Conservation (phyloP, 192 early-diverging fungal species). For the Podila minutissima region DNA sequence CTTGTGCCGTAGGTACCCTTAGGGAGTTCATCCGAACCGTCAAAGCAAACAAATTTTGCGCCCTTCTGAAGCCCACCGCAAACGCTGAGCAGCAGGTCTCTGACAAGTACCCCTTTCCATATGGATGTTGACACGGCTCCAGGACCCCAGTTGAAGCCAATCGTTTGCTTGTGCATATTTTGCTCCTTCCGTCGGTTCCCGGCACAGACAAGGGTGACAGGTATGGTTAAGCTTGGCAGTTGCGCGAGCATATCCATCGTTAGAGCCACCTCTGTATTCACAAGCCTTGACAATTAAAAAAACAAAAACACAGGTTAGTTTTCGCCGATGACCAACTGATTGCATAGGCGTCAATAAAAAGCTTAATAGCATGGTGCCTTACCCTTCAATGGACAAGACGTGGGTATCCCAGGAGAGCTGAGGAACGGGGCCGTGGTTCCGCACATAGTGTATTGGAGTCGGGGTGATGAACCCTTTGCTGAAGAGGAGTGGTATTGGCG, state of each 20-base stretch:
- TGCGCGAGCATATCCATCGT: constrained; percentile 62
- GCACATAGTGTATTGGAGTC: constrained; percentile 68
- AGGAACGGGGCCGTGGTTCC: constrained; percentile 77
- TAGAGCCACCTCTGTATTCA: constrained; percentile 53
- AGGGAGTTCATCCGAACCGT: constrained; percentile 67
- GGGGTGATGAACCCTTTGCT: constrained; percentile 67
- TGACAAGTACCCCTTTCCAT: constrained; percentile 69
- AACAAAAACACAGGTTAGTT: background rate
- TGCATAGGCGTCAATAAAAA: background rate
- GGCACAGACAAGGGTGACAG: constrained; percentile 70
- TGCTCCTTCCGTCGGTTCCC: constrained; percentile 78
- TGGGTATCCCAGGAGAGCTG: constrained; percentile 57
- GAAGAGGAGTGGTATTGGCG: constrained; percentile 54
- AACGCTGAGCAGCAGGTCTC: constrained; percentile 55
- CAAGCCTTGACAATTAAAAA: constrained; percentile 51
- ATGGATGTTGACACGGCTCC: constrained; percentile 63
- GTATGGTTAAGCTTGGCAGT: constrained; percentile 56
- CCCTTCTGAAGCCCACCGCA: constrained; percentile 30
- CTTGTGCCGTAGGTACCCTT: constrained; percentile 83
- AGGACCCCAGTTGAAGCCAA: constrained; percentile 74
- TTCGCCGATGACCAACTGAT: background rate
- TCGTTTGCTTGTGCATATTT: constrained; percentile 68
- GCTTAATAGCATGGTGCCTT: background rate
- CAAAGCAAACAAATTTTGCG: constrained; percentile 62
- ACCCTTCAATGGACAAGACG: constrained; percentile 56